Evolutionary conservation across 129 eudicot species (phyloP), one percentile per base, ranked within the genome.

Genomic region (Lonicera japonica): DNA sequence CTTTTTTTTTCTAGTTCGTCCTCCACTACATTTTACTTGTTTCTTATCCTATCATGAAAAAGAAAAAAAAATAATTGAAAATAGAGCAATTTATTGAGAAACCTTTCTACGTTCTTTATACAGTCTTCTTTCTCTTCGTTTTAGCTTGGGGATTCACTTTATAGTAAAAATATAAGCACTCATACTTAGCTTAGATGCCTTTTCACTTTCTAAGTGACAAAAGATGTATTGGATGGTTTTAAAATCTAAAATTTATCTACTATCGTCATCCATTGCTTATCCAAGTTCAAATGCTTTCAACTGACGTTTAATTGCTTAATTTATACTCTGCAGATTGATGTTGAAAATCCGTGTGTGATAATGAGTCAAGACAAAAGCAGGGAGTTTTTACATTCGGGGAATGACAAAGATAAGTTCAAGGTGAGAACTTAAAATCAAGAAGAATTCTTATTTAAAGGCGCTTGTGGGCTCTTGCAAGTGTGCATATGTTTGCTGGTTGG

Each of bases 331-430:
- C 86, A 94, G 99, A 94, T 94, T 81, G 99, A 94, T 82, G 99
- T 94, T 41, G 99, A 94, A 56, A 94, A 94, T 85, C 99, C 99
- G 17, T 94, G 99, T 68, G 95, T 88, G 25, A 80, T 94, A 51
- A 88, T 94, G 99, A 88, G 85, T 61, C 99, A 94, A 80, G 99
- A 94, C 74, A 94, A 88, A 82, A 94, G 99, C 69, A 73, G 99
- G 71, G 99, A 94, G 73, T 94, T 94, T 79, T 74, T 94, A 67
- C 96, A 94, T 81, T 94, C 99, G 17, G 99, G 99, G 61, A 94
- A 79, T 59, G 84, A 78, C 61, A 94, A 85, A 80, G 99, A 94
- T 68, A 94, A 88, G 64, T 94, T 94, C 72, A 88, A 88, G 96
- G 99, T 94, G 69, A 38, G 58, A 51, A 22, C 2, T 12, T 21